These are phyloP conservation scores for Plasmodium fragile DNA, from an alignment of 169 alveolate genomes.

Conservation along the genomic window DNA sequence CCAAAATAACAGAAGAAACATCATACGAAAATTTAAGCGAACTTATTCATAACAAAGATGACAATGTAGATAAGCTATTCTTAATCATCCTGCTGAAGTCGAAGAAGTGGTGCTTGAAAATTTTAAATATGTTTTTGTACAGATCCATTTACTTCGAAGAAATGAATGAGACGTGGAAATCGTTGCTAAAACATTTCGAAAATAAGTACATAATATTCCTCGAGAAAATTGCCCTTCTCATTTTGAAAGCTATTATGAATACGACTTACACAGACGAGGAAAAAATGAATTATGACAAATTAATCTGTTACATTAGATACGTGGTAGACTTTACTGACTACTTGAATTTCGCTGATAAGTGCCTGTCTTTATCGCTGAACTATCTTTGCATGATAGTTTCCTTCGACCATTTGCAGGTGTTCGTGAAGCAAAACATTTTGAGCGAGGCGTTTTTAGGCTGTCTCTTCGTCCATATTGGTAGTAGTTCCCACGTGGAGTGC, in stretches of 20 bases:
- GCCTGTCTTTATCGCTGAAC: constrained; percentile 32
- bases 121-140: constrained; percentile 58
- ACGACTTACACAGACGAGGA: constrained; percentile 52
- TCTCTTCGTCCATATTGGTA: constrained; percentile 34
- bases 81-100: constrained; percentile 30
- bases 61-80: constrained; percentile 32
- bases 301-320: constrained; percentile 45
- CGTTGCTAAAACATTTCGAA: constrained; percentile 40
- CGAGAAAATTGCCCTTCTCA: constrained; percentile 53
- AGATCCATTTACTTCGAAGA: constrained; percentile 61
- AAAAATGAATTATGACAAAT: constrained; percentile 4
- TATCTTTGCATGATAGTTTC: constrained; percentile 54
- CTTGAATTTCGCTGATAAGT: constrained; percentile 47
- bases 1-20: constrained; percentile 58
- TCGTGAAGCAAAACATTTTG: constrained; percentile 57
- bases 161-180: constrained; percentile 66
- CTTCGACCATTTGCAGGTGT: constrained; percentile 26
- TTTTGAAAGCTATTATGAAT: constrained; percentile 50
- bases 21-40: constrained; percentile 66
- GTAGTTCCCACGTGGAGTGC: constrained; percentile 65
- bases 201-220: constrained; percentile 47
- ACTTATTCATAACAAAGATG: constrained; percentile 11
- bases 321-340: constrained; percentile 51
- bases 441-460: constrained; percentile 38
- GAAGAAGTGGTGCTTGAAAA: constrained; percentile 67